A percentile compares a stretch with the other conserved stretches of the same genome.
Evolutionary conservation across 2,329 filamentous ascomycete genomes (phyloP).

Genomic region (Aspergillus tanneri): DNA sequence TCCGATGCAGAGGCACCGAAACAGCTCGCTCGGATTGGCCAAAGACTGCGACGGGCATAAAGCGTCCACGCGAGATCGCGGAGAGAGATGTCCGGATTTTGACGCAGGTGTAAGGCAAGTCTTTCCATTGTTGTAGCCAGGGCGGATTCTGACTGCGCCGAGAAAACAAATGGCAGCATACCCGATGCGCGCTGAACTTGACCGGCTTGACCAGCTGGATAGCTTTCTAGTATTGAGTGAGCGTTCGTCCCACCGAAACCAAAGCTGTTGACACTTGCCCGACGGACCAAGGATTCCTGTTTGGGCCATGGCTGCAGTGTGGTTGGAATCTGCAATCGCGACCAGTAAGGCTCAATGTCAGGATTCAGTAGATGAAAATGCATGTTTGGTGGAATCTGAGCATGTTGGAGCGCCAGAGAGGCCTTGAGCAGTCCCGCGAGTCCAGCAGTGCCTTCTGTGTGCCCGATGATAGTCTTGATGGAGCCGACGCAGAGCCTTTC

Average conservation of each 20-base stretch:
- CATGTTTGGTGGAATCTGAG: conserved; percentile 31
- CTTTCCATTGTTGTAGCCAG: background rate
- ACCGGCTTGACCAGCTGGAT: background rate
- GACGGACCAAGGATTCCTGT: conserved; percentile 19
- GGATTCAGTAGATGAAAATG: conserved; percentile 24
- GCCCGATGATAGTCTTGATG: conserved; percentile 35
- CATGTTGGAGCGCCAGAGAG: conserved; percentile 43
- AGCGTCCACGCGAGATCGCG: background rate
- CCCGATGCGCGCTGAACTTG: background rate
- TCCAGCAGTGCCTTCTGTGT: conserved; percentile 31
- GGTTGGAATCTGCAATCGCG: conserved; percentile 19
- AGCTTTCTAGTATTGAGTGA: conserved; percentile 37
- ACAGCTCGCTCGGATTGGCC: conserved; percentile 3
- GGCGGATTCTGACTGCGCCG: conserved; percentile 2
- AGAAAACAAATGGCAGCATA: conserved; percentile 5
- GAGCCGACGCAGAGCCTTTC: conserved; percentile 29
- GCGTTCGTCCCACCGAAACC: conserved; percentile 36
- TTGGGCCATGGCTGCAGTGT: conserved; percentile 18
- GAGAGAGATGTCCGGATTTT: conserved; percentile 1
- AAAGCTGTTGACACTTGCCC: conserved; percentile 47
- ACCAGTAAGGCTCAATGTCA: conserved; percentile 12
- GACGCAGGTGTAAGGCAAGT: background rate
- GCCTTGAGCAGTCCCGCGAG: conserved; percentile 35
- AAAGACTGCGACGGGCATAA: conserved; percentile 1
- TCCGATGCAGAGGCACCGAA: background rate